These are phyloP conservation scores for Alternaria rosae DNA, from an alignment of 2,329 filamentous ascomycete species.

Conservation along the genomic window DNA sequence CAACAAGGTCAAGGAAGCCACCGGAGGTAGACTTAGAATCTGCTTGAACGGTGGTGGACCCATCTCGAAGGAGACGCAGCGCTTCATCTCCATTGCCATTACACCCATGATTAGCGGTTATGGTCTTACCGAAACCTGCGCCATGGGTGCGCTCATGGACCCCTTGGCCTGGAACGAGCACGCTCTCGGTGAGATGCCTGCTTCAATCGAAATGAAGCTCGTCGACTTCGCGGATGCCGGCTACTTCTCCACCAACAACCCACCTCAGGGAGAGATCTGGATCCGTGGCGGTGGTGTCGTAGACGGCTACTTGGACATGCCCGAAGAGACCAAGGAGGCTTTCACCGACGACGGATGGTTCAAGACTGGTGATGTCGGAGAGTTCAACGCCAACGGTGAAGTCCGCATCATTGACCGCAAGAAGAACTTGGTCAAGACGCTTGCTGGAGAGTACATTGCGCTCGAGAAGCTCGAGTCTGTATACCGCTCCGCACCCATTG, in stretches of 20 bases:
- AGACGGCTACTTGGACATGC: conserved; percentile 82
- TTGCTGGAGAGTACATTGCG: conserved; percentile 95
- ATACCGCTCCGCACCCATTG: conserved; percentile 80
- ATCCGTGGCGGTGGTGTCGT: conserved; percentile 81
- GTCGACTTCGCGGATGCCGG: conserved; percentile 90
- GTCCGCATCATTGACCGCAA: conserved; percentile 91
- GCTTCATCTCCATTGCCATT: conserved; percentile 90
- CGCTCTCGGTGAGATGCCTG: conserved; percentile 79
- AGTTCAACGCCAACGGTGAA: conserved; percentile 82
- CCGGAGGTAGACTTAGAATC: conserved; percentile 85
- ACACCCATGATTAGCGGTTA: conserved; percentile 96
- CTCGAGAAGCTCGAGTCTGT: conserved; percentile 93
- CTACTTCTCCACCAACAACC: conserved; percentile 76
- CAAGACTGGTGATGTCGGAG: conserved; percentile 94
- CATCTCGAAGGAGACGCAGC: conserved; percentile 84
- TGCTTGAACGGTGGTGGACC: conserved; percentile 95
- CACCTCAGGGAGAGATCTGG: conserved; percentile 91
- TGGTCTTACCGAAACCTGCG: conserved; percentile 90
- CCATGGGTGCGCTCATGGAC: conserved; percentile 81
- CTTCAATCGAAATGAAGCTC: conserved; percentile 85
- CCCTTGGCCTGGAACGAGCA: conserved; percentile 83
- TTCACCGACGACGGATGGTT: conserved; percentile 92
- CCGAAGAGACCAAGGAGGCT: conserved; percentile 79
- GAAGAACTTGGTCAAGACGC: conserved; percentile 97
- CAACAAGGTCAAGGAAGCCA: conserved; percentile 88